phyloP scores from a whole-genome alignment of 305 asterid genomes.

The Rubia tinctorum region DNA sequence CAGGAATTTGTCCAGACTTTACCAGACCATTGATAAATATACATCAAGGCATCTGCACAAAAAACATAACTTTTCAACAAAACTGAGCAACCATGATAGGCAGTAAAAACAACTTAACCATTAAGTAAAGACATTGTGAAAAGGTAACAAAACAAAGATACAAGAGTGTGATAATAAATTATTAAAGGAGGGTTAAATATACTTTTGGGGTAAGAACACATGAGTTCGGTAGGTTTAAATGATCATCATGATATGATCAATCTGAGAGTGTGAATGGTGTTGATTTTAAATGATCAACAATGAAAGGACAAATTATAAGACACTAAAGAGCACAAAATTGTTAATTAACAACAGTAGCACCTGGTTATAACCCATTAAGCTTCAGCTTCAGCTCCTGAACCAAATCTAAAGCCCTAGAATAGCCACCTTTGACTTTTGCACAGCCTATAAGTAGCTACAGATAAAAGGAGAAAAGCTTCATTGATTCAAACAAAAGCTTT shows the following conservation, averaged over 20 bases:
- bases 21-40: conserved; percentile 90
- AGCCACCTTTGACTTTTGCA: conserved; percentile 67
- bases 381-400: conserved; percentile 69
- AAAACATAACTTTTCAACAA: neutral
- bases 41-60: conserved; percentile 87
- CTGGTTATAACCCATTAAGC: conserved; percentile 32
- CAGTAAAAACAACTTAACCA: neutral
- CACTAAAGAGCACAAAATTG: neutral
- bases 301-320: neutral
- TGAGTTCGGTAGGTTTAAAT: neutral
- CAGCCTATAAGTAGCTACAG: conserved; percentile 86
- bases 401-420: conserved; percentile 70
- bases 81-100: conserved; percentile 5
- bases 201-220: neutral
- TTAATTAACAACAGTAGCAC: neutral
- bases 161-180: neutral
- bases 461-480: conserved; percentile 12
- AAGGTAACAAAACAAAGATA: neutral
- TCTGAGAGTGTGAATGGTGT: neutral
- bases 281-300: neutral
- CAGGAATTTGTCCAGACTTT: conserved; percentile 67
- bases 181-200: neutral
- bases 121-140: neutral
- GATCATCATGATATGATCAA: neutral
- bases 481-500: neutral